Evolutionary conservation across 1,284 basidiomycete species (phyloP).

Genomic region (Somion occarium): DNA sequence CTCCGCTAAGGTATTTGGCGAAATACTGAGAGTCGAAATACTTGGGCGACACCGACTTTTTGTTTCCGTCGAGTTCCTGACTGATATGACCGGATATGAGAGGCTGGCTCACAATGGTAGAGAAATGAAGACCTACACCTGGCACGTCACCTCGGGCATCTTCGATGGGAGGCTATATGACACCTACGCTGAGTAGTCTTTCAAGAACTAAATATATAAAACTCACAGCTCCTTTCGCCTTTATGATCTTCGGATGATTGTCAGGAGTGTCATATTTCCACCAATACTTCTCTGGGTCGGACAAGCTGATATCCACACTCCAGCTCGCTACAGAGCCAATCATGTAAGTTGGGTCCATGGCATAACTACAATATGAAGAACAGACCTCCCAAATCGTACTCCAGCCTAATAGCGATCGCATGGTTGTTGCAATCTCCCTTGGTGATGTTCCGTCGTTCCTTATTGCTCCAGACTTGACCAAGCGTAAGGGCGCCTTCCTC

Average conservation of each 20-base stretch:
- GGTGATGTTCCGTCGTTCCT: constrained; percentile 21
- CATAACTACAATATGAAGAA: neutral
- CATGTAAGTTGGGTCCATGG: neutral
- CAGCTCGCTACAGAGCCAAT: constrained; percentile 15
- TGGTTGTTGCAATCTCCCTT: constrained; percentile 25
- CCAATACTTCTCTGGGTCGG: constrained; percentile 13
- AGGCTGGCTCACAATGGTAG: neutral
- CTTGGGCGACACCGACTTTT: constrained; percentile 9
- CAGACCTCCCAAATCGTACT: constrained; percentile 23
- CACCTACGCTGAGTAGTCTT: no score
- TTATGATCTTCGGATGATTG: constrained; percentile 14
- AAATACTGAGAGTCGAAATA: constrained; percentile 10
- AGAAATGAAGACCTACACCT: constrained; percentile 3
- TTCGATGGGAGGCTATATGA: constrained; percentile 11
- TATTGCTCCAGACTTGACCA: constrained; percentile 26
- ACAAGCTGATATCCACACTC: constrained; percentile 21
- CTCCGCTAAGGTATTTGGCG: constrained; percentile 13
- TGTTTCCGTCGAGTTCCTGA: constrained; percentile 11
- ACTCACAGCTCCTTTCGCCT: constrained; percentile 20
- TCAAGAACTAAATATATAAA: no score
- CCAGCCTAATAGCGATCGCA: constrained; percentile 27
- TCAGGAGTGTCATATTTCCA: constrained; percentile 8
- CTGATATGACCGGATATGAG: no score
- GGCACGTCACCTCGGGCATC: constrained; percentile 2
- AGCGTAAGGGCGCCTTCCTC: constrained; percentile 23